Evolutionary conservation across 495 filamentous ascomycete species (phyloP).

Genomic region (Penicillium bialowiezense): DNA sequence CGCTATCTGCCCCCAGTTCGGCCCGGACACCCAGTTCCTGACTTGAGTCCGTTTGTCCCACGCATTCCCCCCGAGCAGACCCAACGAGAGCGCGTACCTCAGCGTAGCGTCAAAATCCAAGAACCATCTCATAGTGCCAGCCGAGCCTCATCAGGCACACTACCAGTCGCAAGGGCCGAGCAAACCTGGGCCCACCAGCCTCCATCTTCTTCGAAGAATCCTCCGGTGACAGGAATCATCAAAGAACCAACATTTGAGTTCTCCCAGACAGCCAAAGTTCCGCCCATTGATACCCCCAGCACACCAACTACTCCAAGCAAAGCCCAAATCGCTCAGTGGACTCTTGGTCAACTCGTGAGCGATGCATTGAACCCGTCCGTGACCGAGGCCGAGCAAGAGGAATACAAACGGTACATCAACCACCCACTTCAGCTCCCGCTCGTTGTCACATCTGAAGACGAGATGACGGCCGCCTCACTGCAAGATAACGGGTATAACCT

Average conservation of each 20-base stretch:
- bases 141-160: slow-evolving; percentile 3
- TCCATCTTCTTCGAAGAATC: slow-evolving; percentile 29
- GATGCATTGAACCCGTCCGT: slow-evolving; percentile 80
- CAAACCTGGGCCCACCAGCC: slow-evolving; percentile 28
- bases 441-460: slow-evolving; percentile 71
- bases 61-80: slow-evolving; percentile 48
- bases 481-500: slow-evolving; percentile 46
- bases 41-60: slow-evolving; percentile 81
- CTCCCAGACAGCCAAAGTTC: slow-evolving; percentile 15
- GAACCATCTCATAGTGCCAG: slow-evolving; percentile 27
- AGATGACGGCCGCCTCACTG: slow-evolving; percentile 42
- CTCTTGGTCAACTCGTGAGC: slow-evolving; percentile 76
- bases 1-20: slow-evolving; percentile 71
- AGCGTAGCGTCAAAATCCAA: slow-evolving; percentile 44
- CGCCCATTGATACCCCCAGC: slow-evolving; percentile 23
- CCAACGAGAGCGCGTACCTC: slow-evolving; percentile 37
- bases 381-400: slow-evolving; percentile 67
- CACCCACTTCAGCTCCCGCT: slow-evolving; percentile 89
- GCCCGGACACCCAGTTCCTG: slow-evolving; percentile 63
- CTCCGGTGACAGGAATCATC: slow-evolving; percentile 40
- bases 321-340: slow-evolving; percentile 74
- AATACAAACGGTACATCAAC: slow-evolving; percentile 87
- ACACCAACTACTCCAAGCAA: slow-evolving; percentile 46
- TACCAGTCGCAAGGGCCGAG: slow-evolving; percentile 7
- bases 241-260: slow-evolving; percentile 35